Conservation (phyloP, 805 yeast genomes). For the Wickerhamomyces hampshirensis region DNA sequence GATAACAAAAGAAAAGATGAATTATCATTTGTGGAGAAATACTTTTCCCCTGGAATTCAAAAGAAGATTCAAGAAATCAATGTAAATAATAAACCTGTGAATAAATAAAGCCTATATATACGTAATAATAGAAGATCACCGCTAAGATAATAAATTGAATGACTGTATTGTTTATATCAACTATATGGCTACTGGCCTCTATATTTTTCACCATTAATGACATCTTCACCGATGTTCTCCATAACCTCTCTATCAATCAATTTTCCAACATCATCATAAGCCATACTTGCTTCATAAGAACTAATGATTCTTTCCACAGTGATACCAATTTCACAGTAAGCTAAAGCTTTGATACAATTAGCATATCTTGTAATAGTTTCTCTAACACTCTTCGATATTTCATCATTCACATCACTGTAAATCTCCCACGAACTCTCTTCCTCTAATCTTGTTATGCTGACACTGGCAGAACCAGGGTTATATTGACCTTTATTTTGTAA, state of each 20-base stretch:
- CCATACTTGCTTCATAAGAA: conserved; percentile 88
- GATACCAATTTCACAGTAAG: conserved; percentile 82
- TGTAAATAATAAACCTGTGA: no score
- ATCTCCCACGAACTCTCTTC: conserved; percentile 95
- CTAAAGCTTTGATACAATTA: conserved; percentile 77
- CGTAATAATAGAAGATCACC: not conserved
- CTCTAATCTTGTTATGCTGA: conserved; percentile 78
- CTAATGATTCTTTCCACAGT: conserved; percentile 72
- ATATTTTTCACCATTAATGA: conserved; percentile 68
- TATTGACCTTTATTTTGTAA: conserved; percentile 30
- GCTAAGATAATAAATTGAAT: no score
- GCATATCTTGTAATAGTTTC: conserved; percentile 79
- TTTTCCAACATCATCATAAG: conserved; percentile 63
- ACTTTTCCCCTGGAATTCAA: conserved; percentile 35
- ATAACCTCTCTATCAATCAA: conserved; percentile 69
- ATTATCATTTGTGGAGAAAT: conserved; percentile 46
- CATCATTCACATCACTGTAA: conserved; percentile 84
- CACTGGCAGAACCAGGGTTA: conserved; percentile 53
- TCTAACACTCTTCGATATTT: conserved; percentile 54
- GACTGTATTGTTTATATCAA: not conserved
- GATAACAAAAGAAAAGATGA: conserved; percentile 49
- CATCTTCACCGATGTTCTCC: conserved; percentile 68
- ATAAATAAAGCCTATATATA: not conserved
- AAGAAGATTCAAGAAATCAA: conserved; percentile 19
- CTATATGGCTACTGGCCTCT: conserved; percentile 62